Evolutionary conservation across 2,329 filamentous ascomycete genomes (phyloP), one percentile per base, ranked within the genome.

Genomic region (Blastomyces emzantsi): DNA sequence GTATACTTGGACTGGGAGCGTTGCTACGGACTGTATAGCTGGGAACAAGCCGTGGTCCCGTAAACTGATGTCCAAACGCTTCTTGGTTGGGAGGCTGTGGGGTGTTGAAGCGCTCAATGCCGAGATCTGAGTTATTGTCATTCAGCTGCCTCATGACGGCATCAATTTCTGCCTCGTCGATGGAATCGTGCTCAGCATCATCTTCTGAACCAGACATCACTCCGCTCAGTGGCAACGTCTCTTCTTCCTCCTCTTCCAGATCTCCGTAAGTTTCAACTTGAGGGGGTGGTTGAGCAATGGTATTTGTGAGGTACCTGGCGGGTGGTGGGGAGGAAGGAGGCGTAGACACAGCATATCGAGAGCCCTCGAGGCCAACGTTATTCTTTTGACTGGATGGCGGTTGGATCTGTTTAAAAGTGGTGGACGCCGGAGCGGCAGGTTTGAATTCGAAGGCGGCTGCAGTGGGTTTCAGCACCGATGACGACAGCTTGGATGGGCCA

Each of bases 101-200:
- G 15, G 77, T 77, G 33, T 69, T 73, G n/a, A 74, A 67, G 70
- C 86, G 87, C 71, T 91, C 90, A 64, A 91, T 84, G 15, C 90
- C 90, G 73, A 89, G 85, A 61, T 88, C 86, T 1, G 88, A 89
- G 67, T 91, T 86, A 58, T 82, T 85, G 64, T 87, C 83, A 69
- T 91, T 88, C 69, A 97, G 83, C 65, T 94, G 88, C 67, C 88
- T 85, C 91, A 97, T 96, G 61, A 97, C 87, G 55, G 89, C 90
- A 78, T 97, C 92, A 70, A 97, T 92, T 72, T 97, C 92, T 68
- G 93, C 71, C 45, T 75, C 74, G 63, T 78, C 69, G n/a, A 69
- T 70, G 0, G 76, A 76, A 28, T 76, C 75, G 5, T 70, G 65
- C 2, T 66, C 71, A 6, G 70, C 70, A 58, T 69, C 69, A 17